A percentile compares a stretch with the other conserved stretches of the same genome.
Evolutionary conservation across 78 protist species (phyloP).

Genomic region (Dictyostelium intermedium): DNA sequence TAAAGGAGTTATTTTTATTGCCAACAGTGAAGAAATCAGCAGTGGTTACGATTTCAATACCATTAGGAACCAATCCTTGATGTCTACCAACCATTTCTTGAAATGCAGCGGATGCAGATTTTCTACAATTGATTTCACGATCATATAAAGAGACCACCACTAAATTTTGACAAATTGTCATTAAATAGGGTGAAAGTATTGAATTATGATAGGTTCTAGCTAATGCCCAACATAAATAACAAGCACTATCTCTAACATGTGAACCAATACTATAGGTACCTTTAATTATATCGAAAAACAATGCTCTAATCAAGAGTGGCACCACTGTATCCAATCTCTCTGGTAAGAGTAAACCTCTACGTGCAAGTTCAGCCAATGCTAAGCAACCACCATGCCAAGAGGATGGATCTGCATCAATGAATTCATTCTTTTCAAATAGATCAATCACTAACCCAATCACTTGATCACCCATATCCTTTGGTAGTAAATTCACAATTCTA

Average conservation of each 20-base stretch:
- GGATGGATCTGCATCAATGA: conserved; percentile 30
- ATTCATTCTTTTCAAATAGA: conserved; percentile 39
- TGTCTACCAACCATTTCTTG: conserved; percentile 97
- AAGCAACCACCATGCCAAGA: conserved; percentile 97
- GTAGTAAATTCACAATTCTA: conserved; percentile 88
- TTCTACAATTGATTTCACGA: conserved; percentile 93
- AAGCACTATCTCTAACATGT: conserved; percentile 98
- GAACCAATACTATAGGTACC: conserved; percentile 94
- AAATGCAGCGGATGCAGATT: conserved; percentile 99
- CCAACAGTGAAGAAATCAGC: conserved; percentile 96
- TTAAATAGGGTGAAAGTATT: conserved; percentile 17
- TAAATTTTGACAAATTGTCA: conserved; percentile 18
- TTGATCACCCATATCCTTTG: conserved; percentile 90
- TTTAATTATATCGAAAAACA: conserved; percentile 78
- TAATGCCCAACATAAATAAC: conserved; percentile 98
- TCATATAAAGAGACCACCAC: conserved; percentile 60
- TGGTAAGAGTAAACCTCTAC: conserved; percentile 95
- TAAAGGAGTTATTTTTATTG: conserved; percentile 76
- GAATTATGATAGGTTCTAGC: conserved; percentile 95
- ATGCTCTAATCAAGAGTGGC: conserved; percentile 69
- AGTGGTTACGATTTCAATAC: conserved; percentile 91
- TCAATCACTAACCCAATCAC: conserved; percentile 77
- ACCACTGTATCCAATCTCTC: conserved; percentile 71
- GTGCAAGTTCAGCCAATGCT: conserved; percentile 95
- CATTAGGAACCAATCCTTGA: conserved; percentile 95